phyloP scores from a whole-genome alignment of 805 yeast genomes.

The Hanseniaspora singularis region DNA sequence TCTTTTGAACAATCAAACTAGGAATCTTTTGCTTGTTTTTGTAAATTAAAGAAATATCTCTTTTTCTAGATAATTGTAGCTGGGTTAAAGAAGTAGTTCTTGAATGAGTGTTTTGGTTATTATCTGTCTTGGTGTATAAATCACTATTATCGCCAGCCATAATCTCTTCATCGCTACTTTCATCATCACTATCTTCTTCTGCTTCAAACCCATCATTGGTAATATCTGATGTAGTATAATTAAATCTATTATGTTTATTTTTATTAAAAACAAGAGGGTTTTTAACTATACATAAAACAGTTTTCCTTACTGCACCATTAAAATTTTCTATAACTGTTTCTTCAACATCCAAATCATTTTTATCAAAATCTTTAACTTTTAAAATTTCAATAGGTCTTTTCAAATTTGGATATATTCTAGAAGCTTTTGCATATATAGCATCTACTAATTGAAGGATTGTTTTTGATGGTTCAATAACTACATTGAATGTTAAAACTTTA shows the following conservation, averaged over 20 bases:
- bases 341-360: conserved; percentile 73
- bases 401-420: conserved; percentile 49
- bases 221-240: background rate
- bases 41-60: conserved; percentile 12
- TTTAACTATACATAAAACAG: conserved; percentile 36
- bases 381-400: conserved; percentile 43
- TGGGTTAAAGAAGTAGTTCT: conserved; percentile 12
- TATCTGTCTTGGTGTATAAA: background rate
- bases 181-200: conserved; percentile 1
- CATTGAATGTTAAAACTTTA: conserved; percentile 42
- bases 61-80: conserved; percentile 14
- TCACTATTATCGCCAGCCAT: background rate
- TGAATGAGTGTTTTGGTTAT: background rate
- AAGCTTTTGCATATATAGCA: conserved; percentile 45
- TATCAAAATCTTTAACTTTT: conserved; percentile 53
- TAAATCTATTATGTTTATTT: conserved; percentile 1
- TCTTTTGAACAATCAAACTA: conserved; percentile 23
- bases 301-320: conserved; percentile 31
- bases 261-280: conserved; percentile 30
- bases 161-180: background rate
- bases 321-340: conserved; percentile 55
- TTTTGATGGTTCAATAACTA: conserved; percentile 42
- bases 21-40: conserved; percentile 16
- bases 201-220: background rate
- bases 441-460: conserved; percentile 39